Base-by-base conservation (phyloP, 139 green algal genomes). In the Chlamydomonas applanata region DNA sequence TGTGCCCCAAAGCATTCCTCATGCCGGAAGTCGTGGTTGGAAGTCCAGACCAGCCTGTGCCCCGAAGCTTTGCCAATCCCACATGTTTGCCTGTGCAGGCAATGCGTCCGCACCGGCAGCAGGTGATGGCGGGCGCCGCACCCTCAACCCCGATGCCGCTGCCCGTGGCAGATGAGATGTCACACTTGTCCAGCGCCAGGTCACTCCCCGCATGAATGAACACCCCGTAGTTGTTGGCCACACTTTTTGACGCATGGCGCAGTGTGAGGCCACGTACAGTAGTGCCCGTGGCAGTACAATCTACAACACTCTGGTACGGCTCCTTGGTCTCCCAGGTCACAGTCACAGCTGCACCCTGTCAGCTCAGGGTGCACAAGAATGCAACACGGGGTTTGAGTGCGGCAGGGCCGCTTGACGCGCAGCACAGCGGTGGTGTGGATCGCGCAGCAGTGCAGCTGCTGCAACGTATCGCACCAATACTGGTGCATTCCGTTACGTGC, bases 201-300 rank as follows among this genome's bases (percentile, higher is more conserved):
- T 66, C 59, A 11, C n/a, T 40, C 4, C 59, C 59, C 4, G 34
- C 25, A 35, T 66, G 52, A 2, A 89, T 63, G 25, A 71, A 73
- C 0, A 89, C 80, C 9, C 75, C 85, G 29, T 87, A 89, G 73
- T 89, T 89, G 75, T 89, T 89, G 29, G 85, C 85, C 0, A 89
- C 72, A 19, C 71, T 83, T 3, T 76, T 77, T 35, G 71, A 83
- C 7, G 54, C 49, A 72, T 89, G 85, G 25, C 72, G 63, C 5
- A 89, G 63, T 17, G 61, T 74, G 22, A 89, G 72, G 22, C 78
- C 76, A 49, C 66, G 52, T 22, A 49, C 13, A 2, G 14, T 52
- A 52, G 52, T 52, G 5, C n/a, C 35, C 24, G 62, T 14, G 32
- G 30, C 52, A 14, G 20, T 30, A 49, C 71, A 35, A 25, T 79